phyloP scores from a whole-genome alignment of 1,139 yeast genomes.

The Maudiozyma humilis region DNA sequence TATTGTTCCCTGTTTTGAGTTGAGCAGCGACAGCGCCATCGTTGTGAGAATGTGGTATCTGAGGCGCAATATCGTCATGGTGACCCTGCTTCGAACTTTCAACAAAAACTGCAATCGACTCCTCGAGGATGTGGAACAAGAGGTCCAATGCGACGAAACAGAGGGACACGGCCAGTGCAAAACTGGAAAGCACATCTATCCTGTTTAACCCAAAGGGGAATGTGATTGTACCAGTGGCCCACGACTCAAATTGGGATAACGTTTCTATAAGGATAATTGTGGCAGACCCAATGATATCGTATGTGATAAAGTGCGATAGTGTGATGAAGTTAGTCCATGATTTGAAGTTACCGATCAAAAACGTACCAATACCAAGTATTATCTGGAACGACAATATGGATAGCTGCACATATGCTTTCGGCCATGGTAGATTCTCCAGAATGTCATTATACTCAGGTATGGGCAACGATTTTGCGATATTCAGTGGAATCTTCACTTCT shows the following conservation, averaged over 20 bases:
- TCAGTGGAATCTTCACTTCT: slow-evolving; percentile 57
- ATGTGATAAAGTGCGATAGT: slow-evolving; percentile 76
- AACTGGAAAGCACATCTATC: slow-evolving; percentile 77
- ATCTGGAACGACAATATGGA: slow-evolving; percentile 34
- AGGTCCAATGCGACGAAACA: slow-evolving; percentile 88
- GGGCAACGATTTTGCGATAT: slow-evolving; percentile 71
- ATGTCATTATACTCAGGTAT: slow-evolving; percentile 68
- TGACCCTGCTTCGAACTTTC: slow-evolving; percentile 27
- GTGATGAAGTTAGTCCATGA: slow-evolving; percentile 63
- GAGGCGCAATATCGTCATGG: slow-evolving; percentile 18
- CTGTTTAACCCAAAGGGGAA: slow-evolving; percentile 91
- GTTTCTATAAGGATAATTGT: slow-evolving; percentile 66
- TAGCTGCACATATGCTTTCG: slow-evolving; percentile 51
- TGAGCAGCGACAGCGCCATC: not conserved
- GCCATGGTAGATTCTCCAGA: slow-evolving; percentile 53
- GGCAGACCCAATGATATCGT: slow-evolving; percentile 75
- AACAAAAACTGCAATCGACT: slow-evolving; percentile 47
- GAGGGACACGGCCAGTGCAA: slow-evolving; percentile 76
- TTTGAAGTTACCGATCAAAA: slow-evolving; percentile 50
- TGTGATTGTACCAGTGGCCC: slow-evolving; percentile 76
- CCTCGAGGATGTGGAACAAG: slow-evolving; percentile 77
- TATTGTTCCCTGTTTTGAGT: slow-evolving; percentile 1
- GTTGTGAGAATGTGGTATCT: slow-evolving; percentile 8
- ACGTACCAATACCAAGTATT: slow-evolving; percentile 36
- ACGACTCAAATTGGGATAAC: slow-evolving; percentile 82